These are phyloP conservation scores for Salix suchowensis DNA, from an alignment of 345 rosid species.

Conservation along the genomic window DNA sequence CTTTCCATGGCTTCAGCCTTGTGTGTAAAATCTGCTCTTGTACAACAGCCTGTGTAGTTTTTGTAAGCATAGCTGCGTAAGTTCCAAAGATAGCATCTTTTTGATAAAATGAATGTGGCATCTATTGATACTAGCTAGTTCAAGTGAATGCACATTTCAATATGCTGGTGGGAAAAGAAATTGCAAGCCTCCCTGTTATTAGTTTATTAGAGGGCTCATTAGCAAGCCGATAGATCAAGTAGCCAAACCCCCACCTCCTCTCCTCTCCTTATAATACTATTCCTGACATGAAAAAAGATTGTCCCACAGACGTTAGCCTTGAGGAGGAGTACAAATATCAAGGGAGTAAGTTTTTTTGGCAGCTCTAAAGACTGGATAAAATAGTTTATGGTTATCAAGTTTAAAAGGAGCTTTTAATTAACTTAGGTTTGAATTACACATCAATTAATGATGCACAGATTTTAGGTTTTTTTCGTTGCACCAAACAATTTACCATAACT, in stretches of 20 bases:
- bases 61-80: neutral
- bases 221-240: neutral
- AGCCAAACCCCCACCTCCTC: neutral
- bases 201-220: neutral
- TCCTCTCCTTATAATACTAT: neutral
- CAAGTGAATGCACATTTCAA: neutral
- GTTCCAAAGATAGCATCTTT: neutral
- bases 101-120: neutral
- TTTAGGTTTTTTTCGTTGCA: neutral
- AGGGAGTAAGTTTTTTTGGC: neutral
- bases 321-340: neutral
- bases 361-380: neutral
- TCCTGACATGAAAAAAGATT: neutral
- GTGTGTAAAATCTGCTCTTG: neutral
- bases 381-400: neutral
- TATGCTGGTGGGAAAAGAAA: neutral
- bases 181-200: neutral
- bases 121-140: neutral
- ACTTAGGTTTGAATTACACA: neutral
- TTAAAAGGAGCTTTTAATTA: neutral
- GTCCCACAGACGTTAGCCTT: neutral
- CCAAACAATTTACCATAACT: neutral
- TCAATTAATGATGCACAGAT: neutral
- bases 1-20: neutral
- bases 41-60: neutral